A percentile compares a stretch with the other conserved stretches of the same genome.
Evolutionary conservation across 768 basidiomycete genomes (phyloP).

Genomic region (Tremella yokohamensis): DNA sequence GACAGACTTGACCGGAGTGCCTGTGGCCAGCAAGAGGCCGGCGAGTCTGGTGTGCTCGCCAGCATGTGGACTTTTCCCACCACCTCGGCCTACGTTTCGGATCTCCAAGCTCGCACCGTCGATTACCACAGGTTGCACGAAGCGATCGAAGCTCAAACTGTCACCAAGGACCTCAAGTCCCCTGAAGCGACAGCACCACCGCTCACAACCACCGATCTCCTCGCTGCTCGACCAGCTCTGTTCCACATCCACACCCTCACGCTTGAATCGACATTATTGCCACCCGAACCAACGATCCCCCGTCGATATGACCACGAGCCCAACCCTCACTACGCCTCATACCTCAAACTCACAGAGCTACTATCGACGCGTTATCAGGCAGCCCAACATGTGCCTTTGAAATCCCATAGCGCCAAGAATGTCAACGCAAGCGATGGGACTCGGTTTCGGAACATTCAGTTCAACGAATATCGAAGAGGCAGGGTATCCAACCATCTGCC

Average conservation of each 20-base stretch:
- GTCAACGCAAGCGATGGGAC: neutral
- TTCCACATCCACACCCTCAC: constrained; percentile 38
- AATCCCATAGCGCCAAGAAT: neutral
- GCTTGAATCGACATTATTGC: constrained; percentile 22
- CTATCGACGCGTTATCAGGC: constrained; percentile 5
- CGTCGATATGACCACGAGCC: neutral
- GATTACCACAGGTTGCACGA: neutral
- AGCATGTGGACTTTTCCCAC: constrained; percentile 1
- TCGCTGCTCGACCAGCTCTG: constrained; percentile 4
- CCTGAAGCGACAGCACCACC: neutral
- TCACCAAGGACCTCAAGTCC: neutral
- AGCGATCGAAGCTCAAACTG: too few species aligned
- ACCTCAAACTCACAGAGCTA: constrained; percentile 2
- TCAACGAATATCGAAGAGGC: too few species aligned
- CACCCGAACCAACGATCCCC: constrained; percentile 15
- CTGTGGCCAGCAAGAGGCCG: neutral
- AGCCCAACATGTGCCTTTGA: neutral
- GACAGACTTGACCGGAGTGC: too few species aligned
- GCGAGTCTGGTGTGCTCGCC: neutral
- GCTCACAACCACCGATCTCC: neutral
- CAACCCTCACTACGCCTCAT: constrained; percentile 22
- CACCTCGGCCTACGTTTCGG: neutral
- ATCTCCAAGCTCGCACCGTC: neutral
- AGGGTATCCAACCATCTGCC: neutral
- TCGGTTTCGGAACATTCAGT: too few species aligned